These are phyloP conservation scores for Parsonsia alboflavescens DNA, from an alignment of 257 asterid genomes.

Conservation along the genomic window DNA sequence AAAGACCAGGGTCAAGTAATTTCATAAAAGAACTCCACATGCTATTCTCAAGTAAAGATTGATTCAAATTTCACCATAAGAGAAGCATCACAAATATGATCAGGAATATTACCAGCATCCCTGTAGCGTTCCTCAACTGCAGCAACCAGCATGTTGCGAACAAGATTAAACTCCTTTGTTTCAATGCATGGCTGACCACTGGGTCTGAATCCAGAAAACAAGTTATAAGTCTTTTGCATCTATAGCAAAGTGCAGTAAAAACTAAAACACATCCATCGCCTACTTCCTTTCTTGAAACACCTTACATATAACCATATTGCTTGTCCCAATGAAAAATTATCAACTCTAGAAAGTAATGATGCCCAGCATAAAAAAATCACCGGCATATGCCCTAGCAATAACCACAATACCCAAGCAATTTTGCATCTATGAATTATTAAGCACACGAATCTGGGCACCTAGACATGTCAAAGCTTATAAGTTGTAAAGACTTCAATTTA, in stretches of 20 bases:
- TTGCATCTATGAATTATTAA: not conserved
- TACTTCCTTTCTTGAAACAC: not conserved
- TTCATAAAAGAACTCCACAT: not conserved
- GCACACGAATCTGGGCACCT: not conserved
- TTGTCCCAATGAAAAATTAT: not conserved
- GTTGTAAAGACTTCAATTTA: slow-evolving; percentile 9
- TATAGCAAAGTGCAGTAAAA: not conserved
- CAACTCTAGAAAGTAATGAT: not conserved
- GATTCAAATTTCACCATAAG: not conserved
- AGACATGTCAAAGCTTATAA: not conserved
- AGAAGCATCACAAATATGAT: not conserved
- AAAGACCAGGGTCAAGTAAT: not conserved
- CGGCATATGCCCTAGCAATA: not conserved
- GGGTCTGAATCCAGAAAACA: slow-evolving; percentile 28
- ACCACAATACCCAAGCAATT: not conserved
- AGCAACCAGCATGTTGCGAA: slow-evolving; percentile 51
- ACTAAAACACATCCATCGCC: not conserved
- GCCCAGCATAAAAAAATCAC: not conserved
- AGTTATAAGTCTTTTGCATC: not conserved
- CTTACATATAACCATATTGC: not conserved
- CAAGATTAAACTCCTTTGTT: slow-evolving; percentile 46
- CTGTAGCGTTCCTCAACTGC: slow-evolving; percentile 52
- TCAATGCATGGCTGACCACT: slow-evolving; percentile 42
- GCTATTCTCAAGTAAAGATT: not conserved
- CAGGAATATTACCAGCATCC: slow-evolving; percentile 39